These are phyloP conservation scores for Chalciporus sphaerocephalus DNA, from an alignment of 768 basidiomycete genomes.

Conservation along the genomic window DNA sequence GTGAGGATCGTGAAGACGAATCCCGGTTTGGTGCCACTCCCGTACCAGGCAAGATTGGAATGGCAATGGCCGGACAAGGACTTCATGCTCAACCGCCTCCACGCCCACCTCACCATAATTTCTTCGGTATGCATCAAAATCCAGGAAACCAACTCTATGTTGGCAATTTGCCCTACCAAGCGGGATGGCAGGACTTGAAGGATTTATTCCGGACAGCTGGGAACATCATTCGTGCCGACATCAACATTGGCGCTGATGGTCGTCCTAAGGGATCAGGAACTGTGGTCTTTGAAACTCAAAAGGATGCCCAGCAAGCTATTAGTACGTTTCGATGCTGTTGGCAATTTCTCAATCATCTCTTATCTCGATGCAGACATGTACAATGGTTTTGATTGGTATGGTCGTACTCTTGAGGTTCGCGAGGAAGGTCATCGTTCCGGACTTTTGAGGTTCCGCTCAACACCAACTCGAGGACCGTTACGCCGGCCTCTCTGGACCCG, in stretches of 20 bases:
- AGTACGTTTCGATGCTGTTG: slow-evolving; percentile 46
- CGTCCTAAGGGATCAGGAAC: slow-evolving; percentile 96
- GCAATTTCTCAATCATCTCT: background rate
- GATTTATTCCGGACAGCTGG: slow-evolving; percentile 95
- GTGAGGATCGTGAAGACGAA: slow-evolving; percentile 96
- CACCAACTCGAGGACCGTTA: slow-evolving; percentile 67
- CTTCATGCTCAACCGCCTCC: slow-evolving; percentile 76
- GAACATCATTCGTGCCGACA: slow-evolving; percentile 92
- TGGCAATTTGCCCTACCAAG: slow-evolving; percentile 90
- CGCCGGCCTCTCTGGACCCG: slow-evolving; percentile 73
- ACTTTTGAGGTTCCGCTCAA: background rate
- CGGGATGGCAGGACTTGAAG: slow-evolving; percentile 99
- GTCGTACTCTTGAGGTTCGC: slow-evolving; percentile 90
- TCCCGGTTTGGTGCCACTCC: slow-evolving; percentile 94
- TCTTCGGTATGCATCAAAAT: slow-evolving; percentile 48
- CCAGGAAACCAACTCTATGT: slow-evolving; percentile 94
- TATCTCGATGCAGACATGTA: slow-evolving; percentile 70
- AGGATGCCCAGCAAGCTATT: slow-evolving; percentile 90
- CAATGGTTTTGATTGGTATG: slow-evolving; percentile 97
- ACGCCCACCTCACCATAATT: slow-evolving; percentile 77
- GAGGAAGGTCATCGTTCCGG: slow-evolving; percentile 52
- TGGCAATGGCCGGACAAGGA: slow-evolving; percentile 93
- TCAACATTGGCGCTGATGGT: slow-evolving; percentile 90
- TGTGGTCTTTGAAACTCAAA: slow-evolving; percentile 87
- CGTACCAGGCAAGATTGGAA: slow-evolving; percentile 92